These are phyloP conservation scores for Irpex lacteus DNA, from an alignment of 1,284 basidiomycete genomes.

Conservation along the genomic window DNA sequence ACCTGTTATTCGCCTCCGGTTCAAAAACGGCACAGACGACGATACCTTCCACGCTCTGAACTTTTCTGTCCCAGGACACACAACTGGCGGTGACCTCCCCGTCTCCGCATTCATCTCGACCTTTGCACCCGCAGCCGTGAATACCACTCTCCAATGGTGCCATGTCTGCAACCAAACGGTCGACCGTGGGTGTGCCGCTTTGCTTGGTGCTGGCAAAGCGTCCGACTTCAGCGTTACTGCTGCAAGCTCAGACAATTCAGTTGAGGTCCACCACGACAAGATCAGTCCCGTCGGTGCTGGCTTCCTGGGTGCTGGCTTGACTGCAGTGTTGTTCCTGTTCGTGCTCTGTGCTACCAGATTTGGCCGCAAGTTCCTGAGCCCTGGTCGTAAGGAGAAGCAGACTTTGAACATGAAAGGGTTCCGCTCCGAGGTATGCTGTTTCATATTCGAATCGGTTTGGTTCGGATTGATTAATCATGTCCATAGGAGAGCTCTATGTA, in stretches of 20 bases:
- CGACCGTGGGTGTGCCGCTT: conserved; percentile 53
- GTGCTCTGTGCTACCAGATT: conserved; percentile 36
- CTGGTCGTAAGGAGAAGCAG: conserved; percentile 24
- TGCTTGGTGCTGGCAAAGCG: conserved; percentile 20
- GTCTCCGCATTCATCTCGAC: conserved; percentile 52
- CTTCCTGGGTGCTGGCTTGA: conserved; percentile 62
- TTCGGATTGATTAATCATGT: background rate
- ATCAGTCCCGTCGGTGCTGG: conserved; percentile 61
- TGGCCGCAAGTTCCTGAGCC: conserved; percentile 44
- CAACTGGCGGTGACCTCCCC: conserved; percentile 43
- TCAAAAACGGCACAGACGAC: conserved; percentile 53
- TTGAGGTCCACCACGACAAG: conserved; percentile 27
- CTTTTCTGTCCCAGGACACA: conserved; percentile 26
- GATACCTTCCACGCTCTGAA: conserved; percentile 25
- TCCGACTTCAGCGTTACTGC: too few species aligned
- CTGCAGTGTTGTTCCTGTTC: conserved; percentile 41
- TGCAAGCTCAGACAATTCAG: background rate
- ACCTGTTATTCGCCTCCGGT: conserved; percentile 52
- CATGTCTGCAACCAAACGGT: conserved; percentile 50
- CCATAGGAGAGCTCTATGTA: conserved; percentile 1
- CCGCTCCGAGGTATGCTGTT: conserved; percentile 4
- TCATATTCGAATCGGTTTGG: background rate
- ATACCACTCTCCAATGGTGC: conserved; percentile 60
- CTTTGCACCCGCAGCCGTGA: conserved; percentile 50
- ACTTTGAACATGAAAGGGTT: conserved; percentile 5